phyloP scores from a whole-genome alignment of 768 basidiomycete genomes.

The Phallus indusiatus region DNA sequence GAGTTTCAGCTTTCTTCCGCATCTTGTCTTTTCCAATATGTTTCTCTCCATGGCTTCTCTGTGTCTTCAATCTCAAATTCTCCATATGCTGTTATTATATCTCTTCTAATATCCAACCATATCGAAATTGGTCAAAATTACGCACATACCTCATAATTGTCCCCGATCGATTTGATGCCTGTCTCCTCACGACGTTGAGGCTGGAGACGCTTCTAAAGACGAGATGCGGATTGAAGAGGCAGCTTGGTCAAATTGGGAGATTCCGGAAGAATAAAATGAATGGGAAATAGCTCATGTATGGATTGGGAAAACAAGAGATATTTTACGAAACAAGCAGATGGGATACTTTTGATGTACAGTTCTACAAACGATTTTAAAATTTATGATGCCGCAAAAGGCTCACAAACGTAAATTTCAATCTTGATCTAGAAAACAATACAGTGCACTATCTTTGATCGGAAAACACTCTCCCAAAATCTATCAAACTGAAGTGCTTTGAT shows the following conservation, averaged over 20 bases:
- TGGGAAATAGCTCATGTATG: conserved; percentile 95
- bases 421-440: too few species aligned
- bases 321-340: conserved; percentile 81
- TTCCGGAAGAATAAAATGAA: conserved; percentile 48
- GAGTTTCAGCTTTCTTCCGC: conserved; percentile 52
- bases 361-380: too few species aligned
- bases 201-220: conserved; percentile 65
- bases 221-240: conserved; percentile 73
- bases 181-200: conserved; percentile 83
- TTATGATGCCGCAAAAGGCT: too few species aligned
- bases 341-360: too few species aligned
- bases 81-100: conserved; percentile 67
- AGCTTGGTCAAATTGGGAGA: conserved; percentile 78
- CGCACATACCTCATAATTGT: conserved; percentile 61
- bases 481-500: too few species aligned
- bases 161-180: conserved; percentile 83
- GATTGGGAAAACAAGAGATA: conserved; percentile 90
- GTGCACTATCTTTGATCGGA: too few species aligned
- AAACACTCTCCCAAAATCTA: too few species aligned
- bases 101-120: conserved; percentile 62
- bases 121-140: conserved; percentile 55
- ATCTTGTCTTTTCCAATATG: conserved; percentile 54
- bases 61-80: conserved; percentile 49
- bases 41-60: conserved; percentile 34
- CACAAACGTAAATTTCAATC: too few species aligned